Base-by-base conservation (phyloP, 1,284 basidiomycete genomes). In the Fomitopsis schrenkii region DNA sequence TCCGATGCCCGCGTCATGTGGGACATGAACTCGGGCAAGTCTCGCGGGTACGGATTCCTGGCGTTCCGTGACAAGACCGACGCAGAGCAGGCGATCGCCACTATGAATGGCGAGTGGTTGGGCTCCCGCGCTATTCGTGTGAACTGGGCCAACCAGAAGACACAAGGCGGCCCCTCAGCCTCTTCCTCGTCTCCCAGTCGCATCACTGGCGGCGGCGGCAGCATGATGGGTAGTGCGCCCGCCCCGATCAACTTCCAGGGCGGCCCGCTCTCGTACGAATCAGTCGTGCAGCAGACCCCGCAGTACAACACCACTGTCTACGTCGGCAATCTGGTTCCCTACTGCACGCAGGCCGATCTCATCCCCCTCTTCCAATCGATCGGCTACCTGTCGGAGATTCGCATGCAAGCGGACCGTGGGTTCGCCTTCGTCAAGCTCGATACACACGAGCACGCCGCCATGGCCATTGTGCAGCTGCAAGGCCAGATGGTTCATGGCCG, bases 111-210 rank as follows among this genome's bases (percentile, higher is more conserved):
- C 60, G 97, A 99, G 82, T 99, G 95, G 95, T 85, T 99, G 46
- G 97, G 97, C 56, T 94, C 94, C 52, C 88, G 97, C 64, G 95
- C 96, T 59, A 98, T 99, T 71, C 91, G 97, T 65, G 96, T 99
- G 77, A 99, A 99, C 80, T 99, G 97, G 97, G 97, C 97, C 55
- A 98, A 97, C 80, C 96, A 96, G 79, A 98, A 98, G 83, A 97
- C 94, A 28, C 93, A 95, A 76, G 90, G 89, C 62, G 80, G 73
- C 19, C 67, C 70, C 59, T 7, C 48, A 3, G 63, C 71, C 26
- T 62, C 63, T 56, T 63, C 64, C 55, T 59, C 70, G 45, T 65
- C 74, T 42, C 74, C 77, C 41, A 69, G 58, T 9, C 57, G 62
- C 46, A 38, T 75, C 30, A 33, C 30, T 60, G 72, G 74, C 36